phyloP scores from a whole-genome alignment of 495 filamentous ascomycete species.

The Neurospora sp. region DNA sequence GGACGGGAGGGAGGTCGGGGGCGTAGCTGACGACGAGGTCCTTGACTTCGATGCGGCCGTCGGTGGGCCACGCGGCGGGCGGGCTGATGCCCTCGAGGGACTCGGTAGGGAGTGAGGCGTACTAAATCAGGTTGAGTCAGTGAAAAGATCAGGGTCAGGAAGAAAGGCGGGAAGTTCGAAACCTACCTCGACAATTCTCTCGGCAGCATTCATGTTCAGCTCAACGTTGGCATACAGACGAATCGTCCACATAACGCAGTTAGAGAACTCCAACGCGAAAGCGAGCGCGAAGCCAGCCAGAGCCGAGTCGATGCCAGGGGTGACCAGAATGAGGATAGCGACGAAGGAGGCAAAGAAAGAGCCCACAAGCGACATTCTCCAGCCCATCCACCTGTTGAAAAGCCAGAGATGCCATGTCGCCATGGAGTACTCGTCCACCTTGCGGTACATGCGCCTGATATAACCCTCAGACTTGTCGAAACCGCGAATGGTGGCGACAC shows the following conservation, averaged over 20 bases:
- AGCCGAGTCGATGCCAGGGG: constrained; percentile 56
- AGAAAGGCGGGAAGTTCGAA: background rate
- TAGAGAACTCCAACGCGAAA: constrained; percentile 46
- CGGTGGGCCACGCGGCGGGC: constrained; percentile 71
- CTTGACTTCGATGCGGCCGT: constrained; percentile 62
- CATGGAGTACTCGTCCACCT: constrained; percentile 54
- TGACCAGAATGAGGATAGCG: constrained; percentile 51
- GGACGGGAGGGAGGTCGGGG: constrained; percentile 60
- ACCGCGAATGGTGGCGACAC: constrained; percentile 65
- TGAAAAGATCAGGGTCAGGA: background rate
- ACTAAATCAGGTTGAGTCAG: constrained; percentile 21
- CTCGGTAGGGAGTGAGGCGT: constrained; percentile 62
- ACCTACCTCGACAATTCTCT: constrained; percentile 60
- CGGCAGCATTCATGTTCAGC: constrained; percentile 75
- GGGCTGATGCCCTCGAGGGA: constrained; percentile 47
- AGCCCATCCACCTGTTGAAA: constrained; percentile 65
- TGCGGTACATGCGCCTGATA: constrained; percentile 52
- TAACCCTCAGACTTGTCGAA: constrained; percentile 57
- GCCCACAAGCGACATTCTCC: constrained; percentile 60
- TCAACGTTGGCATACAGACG: constrained; percentile 57
- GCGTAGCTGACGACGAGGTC: constrained; percentile 71
- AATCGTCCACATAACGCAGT: constrained; percentile 48
- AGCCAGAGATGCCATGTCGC: constrained; percentile 59
- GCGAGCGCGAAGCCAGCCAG: constrained; percentile 70
- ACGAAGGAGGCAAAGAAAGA: constrained; percentile 59